Base-by-base conservation (phyloP, 129 eudicot species). In the Saposhnikovia divaricata region DNA sequence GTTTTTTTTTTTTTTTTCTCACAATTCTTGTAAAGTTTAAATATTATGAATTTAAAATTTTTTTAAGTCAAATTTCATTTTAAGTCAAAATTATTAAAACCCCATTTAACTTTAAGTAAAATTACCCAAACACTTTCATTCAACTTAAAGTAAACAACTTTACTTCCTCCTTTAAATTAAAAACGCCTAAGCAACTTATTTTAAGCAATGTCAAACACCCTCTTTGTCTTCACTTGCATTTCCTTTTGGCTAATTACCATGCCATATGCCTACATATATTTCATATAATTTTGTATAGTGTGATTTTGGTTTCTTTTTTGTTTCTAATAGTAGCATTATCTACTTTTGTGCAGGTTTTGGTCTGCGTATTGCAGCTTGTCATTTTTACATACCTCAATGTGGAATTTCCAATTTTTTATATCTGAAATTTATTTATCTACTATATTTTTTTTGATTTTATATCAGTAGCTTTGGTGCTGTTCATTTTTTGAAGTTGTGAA, bases 261-360 rank as follows among this genome's bases (percentile, higher is more conserved):
- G 40, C 72, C 6, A 15, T 27, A 43, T 19, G 34, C 14, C 70
- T 12, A 6, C 10, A 27, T 57, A 8, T 66, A n/a, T n/a, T n/a
- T n/a, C n/a, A n/a, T n/a, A n/a, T n/a, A n/a, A n/a, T n/a, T 10
- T 50, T 5, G 6, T 50, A 50, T 50, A 50, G 23, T 50, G 68
- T n/a, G 31, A 59, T 23, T 9, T 59, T 23, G 28, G 28, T 59
- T 59, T 25, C 2, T 61, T 59, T n/a, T 28, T 59, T 59, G 38
- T 63, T 28, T 13, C 21, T 66, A 66, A 66, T 66, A 23, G 13
- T 14, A 66, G 40, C 40, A 66, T 28, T 28, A 2, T 19, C 18
- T 66, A 66, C 72, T 66, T 59, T 28, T 66, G 72, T 66, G 72
- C 72, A 66, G 72, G 72, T 66, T 66, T 66, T 66, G 72, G 72